A percentile compares a stretch with the other conserved stretches of the same genome.
Evolutionary conservation across 2,329 filamentous ascomycete genomes (phyloP).

Genomic region (Capronia americana): DNA sequence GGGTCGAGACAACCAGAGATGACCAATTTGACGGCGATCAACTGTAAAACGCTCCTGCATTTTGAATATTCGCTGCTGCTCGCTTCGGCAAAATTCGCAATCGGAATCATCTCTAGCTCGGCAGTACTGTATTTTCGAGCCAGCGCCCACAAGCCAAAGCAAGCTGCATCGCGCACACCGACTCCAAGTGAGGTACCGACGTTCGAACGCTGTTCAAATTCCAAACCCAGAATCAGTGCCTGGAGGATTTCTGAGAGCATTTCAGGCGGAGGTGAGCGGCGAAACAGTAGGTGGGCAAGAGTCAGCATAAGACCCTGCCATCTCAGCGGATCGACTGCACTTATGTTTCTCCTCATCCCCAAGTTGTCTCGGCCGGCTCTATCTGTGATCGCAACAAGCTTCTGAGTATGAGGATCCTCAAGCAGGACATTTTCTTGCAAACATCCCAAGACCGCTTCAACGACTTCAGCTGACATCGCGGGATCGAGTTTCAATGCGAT

Average conservation of each 20-base stretch:
- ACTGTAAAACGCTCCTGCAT: conserved; percentile 65
- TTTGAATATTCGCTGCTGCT: conserved; percentile 11
- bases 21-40: conserved; percentile 80
- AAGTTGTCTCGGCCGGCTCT: conserved; percentile 45
- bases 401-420: conserved; percentile 53
- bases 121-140: conserved; percentile 82
- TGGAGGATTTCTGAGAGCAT: conserved; percentile 77
- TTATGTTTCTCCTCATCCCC: conserved; percentile 62
- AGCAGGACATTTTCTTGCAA: conserved; percentile 68
- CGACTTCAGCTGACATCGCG: conserved; percentile 83
- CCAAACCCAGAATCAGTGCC: conserved; percentile 77
- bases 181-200: conserved; percentile 85
- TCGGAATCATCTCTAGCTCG: conserved; percentile 66
- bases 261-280: conserved; percentile 74
- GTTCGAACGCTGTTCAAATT: conserved; percentile 85
- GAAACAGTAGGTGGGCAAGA: conserved; percentile 83
- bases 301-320: conserved; percentile 95
- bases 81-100: conserved; percentile 24
- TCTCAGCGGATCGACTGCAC: conserved; percentile 77
- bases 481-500: conserved; percentile 79
- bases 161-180: conserved; percentile 92
- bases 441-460: conserved; percentile 80
- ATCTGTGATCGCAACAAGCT: conserved; percentile 46
- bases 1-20: conserved; percentile 84
- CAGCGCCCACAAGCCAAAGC: conserved; percentile 93